These are phyloP conservation scores for Colletotrichum nymphaeae DNA, from an alignment of 2,329 filamentous ascomycete genomes.

Conservation along the genomic window DNA sequence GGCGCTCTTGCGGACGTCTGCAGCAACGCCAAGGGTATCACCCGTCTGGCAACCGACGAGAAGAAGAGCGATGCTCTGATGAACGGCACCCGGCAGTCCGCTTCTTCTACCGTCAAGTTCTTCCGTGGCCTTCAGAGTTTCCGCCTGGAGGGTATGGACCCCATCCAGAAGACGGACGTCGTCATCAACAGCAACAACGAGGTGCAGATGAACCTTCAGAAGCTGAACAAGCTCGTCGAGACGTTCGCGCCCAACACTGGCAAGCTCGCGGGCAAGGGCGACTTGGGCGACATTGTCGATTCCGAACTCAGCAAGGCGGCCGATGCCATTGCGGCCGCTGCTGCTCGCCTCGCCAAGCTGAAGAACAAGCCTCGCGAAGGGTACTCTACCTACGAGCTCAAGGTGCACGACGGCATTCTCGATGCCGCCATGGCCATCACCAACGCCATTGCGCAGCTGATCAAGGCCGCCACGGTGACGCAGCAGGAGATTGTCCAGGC, in stretches of 20 bases:
- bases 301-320: conserved; percentile 92
- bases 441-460: conserved; percentile 91
- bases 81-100: conserved; percentile 84
- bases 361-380: conserved; percentile 97
- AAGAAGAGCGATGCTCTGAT: conserved; percentile 91
- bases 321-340: conserved; percentile 92
- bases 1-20: conserved; percentile 93
- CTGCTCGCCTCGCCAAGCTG: conserved; percentile 88
- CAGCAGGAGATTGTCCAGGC: conserved; percentile 98
- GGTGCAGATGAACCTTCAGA: conserved; percentile 92
- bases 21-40: conserved; percentile 95
- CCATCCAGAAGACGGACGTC: conserved; percentile 93
- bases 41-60: conserved; percentile 91
- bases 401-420: conserved; percentile 94
- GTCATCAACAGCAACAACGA: conserved; percentile 98
- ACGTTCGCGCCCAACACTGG: conserved; percentile 88
- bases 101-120: conserved; percentile 89
- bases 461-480: conserved; percentile 92
- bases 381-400: conserved; percentile 95
- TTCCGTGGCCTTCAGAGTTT: conserved; percentile 96
- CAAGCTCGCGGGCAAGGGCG: conserved; percentile 84
- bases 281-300: conserved; percentile 93
- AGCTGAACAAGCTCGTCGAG: conserved; percentile 92
- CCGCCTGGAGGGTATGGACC: conserved; percentile 89
- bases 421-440: conserved; percentile 94